phyloP scores from a whole-genome alignment of 139 green algal species.

The Picochlorum sp. region DNA sequence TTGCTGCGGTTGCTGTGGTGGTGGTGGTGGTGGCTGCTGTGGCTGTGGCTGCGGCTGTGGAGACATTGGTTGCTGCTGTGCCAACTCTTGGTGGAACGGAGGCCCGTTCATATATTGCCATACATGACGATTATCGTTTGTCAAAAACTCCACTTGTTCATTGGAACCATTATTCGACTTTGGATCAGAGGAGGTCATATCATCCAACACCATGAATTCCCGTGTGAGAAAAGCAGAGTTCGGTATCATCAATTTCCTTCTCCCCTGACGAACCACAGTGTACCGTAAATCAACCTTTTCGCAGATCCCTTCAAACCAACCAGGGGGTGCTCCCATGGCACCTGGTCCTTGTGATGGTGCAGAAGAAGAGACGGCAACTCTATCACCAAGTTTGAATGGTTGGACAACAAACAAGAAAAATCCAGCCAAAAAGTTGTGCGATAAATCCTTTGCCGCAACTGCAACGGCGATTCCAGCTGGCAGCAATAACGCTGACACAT shows the following conservation, averaged over 20 bases:
- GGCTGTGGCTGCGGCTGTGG: not conserved
- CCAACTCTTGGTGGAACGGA: slow-evolving; percentile 8
- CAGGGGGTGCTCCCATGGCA: not conserved
- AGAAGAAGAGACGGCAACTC: slow-evolving; percentile 36
- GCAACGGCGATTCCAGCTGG: slow-evolving; percentile 52
- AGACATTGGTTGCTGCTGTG: not conserved
- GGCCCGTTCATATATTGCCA: slow-evolving; percentile 15
- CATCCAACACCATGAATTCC: slow-evolving; percentile 59
- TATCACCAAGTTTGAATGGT: slow-evolving; percentile 52
- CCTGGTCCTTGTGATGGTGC: not conserved
- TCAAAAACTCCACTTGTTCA: not conserved
- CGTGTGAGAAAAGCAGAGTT: slow-evolving; percentile 55
- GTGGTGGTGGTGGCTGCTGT: not conserved
- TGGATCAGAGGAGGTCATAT: not conserved
- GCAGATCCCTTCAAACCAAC: slow-evolving; percentile 60
- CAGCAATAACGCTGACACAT: slow-evolving; percentile 56
- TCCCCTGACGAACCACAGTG: slow-evolving; percentile 45
- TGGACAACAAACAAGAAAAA: slow-evolving; percentile 61
- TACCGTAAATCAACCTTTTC: slow-evolving; percentile 66
- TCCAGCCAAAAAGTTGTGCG: slow-evolving; percentile 59
- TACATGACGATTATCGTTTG: slow-evolving; percentile 10
- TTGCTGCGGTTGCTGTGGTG: not conserved
- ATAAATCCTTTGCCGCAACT: slow-evolving; percentile 54
- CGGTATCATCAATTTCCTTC: slow-evolving; percentile 47
- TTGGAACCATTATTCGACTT: not conserved